phyloP scores from a whole-genome alignment of 176 grass and related monocot genomes.

The Dactylis glomerata region DNA sequence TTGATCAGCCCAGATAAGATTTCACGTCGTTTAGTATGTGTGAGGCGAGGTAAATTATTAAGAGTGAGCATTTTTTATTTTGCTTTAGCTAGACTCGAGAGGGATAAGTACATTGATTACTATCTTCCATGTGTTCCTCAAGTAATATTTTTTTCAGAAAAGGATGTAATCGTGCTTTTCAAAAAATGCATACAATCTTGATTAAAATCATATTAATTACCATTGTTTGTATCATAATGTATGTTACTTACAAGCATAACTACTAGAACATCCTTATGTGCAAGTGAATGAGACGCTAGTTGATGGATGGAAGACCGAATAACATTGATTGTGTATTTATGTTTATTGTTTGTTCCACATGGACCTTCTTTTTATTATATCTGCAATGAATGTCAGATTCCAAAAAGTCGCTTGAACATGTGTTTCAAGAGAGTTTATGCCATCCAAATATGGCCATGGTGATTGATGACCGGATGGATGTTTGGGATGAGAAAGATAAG shows the following conservation, averaged over 20 bases:
- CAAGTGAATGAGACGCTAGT: neutral
- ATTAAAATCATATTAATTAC: neutral
- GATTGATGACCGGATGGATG: conserved; percentile 58
- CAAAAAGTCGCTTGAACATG: conserved; percentile 60
- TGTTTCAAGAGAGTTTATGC: conserved; percentile 54
- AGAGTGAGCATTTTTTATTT: neutral
- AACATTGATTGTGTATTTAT: neutral
- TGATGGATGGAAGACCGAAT: neutral
- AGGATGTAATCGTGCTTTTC: neutral
- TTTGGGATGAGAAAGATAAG: conserved; percentile 70
- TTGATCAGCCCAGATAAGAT: conserved; percentile 51
- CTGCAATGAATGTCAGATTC: neutral
- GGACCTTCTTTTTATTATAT: neutral
- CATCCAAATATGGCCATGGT: conserved; percentile 77
- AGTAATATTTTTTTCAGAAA: neutral
- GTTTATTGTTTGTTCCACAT: no score
- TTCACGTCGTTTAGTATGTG: conserved; percentile 46
- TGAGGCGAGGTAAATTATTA: conserved; percentile 54
- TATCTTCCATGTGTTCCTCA: neutral
- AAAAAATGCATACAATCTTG: neutral
- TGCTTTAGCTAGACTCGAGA: neutral
- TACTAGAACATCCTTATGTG: neutral
- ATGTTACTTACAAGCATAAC: neutral
- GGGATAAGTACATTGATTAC: neutral
- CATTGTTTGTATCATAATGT: neutral